Evolutionary conservation across 306 rosid genomes (phyloP).

Genomic region (Castanopsis chinensis): DNA sequence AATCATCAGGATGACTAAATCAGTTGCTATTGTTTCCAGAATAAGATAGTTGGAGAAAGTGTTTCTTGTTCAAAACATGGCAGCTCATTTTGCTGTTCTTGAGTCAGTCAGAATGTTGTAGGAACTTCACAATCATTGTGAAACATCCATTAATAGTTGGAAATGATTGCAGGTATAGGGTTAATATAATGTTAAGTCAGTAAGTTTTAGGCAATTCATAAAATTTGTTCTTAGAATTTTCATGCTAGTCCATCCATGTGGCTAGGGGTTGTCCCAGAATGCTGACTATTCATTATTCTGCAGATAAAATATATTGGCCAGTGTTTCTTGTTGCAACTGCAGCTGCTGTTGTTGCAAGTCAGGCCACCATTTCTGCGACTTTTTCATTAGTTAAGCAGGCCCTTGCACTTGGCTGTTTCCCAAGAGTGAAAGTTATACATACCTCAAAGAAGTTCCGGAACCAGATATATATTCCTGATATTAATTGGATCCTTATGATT

Average conservation of each 20-base stretch:
- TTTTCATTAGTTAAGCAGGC: constrained; percentile 94
- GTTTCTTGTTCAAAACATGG: not conserved
- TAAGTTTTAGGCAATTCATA: not conserved
- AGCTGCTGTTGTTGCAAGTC: constrained; percentile 96
- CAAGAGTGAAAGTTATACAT: constrained; percentile 89
- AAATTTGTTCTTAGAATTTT: not conserved
- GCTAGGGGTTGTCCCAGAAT: constrained; percentile 20
- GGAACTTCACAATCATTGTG: not conserved
- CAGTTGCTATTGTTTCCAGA: not conserved
- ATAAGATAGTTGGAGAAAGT: not conserved
- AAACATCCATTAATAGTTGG: not conserved
- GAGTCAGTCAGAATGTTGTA: not conserved
- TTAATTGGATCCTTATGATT: constrained; percentile 94
- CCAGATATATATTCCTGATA: constrained; percentile 88
- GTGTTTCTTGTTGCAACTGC: constrained; percentile 84
- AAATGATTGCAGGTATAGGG: not conserved
- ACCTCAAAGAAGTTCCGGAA: constrained; percentile 76
- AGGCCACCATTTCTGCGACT: constrained; percentile 90
- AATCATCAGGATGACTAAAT: not conserved
- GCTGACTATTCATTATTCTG: constrained; percentile 27
- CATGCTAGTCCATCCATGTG: constrained; percentile 5
- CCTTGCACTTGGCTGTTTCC: constrained; percentile 91
- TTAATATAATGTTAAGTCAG: not conserved
- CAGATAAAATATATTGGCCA: constrained; percentile 84
- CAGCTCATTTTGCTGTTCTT: not conserved